Evolutionary conservation across 257 asterid species (phyloP), one percentile per base, ranked within the genome.

Genomic region (Nicotiana attenuata): DNA sequence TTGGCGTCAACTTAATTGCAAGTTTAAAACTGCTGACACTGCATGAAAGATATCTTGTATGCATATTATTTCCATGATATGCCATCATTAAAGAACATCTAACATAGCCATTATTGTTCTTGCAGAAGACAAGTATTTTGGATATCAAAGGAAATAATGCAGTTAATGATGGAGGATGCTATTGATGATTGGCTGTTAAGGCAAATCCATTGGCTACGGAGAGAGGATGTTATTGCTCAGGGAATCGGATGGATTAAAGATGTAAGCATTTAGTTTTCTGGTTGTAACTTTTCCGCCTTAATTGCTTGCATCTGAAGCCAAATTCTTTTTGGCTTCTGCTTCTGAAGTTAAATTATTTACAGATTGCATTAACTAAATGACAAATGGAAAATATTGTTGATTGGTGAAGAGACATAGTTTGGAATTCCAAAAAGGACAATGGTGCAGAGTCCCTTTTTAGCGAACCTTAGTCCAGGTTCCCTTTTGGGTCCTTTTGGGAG

Each of bases 111-210:
- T 73, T 50, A 8, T 80, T 80, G 75, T 79, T 76, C 83, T 77
- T 86, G 88, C 87, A 96, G 99, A 89, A 90, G 99, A 84, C 99
- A 96, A 88, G 99, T 96, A 45, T 96, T 93, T 88, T 96, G 99
- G 99, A 96, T 96, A 88, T 96, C 99, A 83, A 96, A 93, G 90
- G 98, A 96, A 87, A 94, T 96, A 84, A 89, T 96, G 89, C 99
- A 96, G 92, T 85, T 96, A 84, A 84, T 96, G 88, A 96, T 96
- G 99, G 99, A 96, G 89, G 99, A 96, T 82, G 99, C 99, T 78
- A 94, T 96, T 85, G 99, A 96, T 85, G 99, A 96, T 84, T 96
- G 99, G 99, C 95, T 96, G 73, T 81, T 92, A 84, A 87, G 96
- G 89, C 95, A 96, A 88, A 94, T 96, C 81, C 98, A 96, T 80